A percentile compares a stretch with the other conserved stretches of the same genome.
phyloP scores from a whole-genome alignment of 441 rosid species.

The Gossypium gossypioides region DNA sequence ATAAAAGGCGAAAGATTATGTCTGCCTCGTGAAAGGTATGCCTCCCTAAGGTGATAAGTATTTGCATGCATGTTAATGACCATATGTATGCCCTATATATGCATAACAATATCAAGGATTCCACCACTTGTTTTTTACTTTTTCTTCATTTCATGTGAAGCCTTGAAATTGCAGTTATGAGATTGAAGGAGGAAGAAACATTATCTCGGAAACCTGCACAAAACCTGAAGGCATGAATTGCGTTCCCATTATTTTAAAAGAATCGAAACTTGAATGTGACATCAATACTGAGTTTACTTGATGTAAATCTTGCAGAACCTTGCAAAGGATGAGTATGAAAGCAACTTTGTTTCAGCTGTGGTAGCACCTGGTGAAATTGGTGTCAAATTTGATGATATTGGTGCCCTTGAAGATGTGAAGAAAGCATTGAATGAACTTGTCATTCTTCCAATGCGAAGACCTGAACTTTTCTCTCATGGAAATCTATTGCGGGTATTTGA shows the following conservation, averaged over 20 bases:
- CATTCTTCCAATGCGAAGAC: conserved; percentile 95
- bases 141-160: conserved; percentile 34
- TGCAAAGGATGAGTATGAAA: conserved; percentile 79
- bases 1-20: conserved; percentile 58
- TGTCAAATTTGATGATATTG: conserved; percentile 80
- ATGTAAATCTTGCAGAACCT: conserved; percentile 43
- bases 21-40: conserved; percentile 77
- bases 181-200: conserved; percentile 70
- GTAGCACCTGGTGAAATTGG: conserved; percentile 92
- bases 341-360: conserved; percentile 76
- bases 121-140: conserved; percentile 19
- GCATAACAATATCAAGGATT: conserved; percentile 7
- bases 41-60: neutral
- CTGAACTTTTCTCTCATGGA: conserved; percentile 79
- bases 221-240: conserved; percentile 62
- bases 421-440: conserved; percentile 86
- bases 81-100: conserved; percentile 5
- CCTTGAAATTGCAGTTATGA: conserved; percentile 67
- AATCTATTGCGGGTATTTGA: conserved; percentile 71
- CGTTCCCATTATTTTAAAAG: neutral
- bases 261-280: conserved; percentile 1
- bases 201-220: conserved; percentile 48
- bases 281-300: conserved; percentile 13
- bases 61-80: neutral
- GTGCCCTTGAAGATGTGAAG: conserved; percentile 94